Conservation (phyloP, 805 yeast genomes). For the Monosporozyma unispora region DNA sequence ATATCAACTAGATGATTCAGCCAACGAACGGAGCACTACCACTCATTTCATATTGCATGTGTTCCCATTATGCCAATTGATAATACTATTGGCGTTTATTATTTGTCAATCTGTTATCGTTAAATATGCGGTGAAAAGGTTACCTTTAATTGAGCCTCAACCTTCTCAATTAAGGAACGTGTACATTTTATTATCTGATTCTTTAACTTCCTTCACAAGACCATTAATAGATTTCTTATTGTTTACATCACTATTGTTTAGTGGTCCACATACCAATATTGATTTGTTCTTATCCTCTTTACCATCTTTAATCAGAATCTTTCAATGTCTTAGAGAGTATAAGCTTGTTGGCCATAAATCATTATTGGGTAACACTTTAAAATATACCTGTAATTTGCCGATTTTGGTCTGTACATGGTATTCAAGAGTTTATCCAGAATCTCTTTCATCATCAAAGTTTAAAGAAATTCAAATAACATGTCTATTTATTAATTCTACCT, state of each 20-base stretch:
- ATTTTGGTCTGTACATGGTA: slow-evolving; percentile 35
- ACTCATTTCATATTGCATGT: not conserved
- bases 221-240: slow-evolving; percentile 65
- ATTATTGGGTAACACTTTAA: slow-evolving; percentile 63
- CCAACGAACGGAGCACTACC: not conserved
- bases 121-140: slow-evolving; percentile 31
- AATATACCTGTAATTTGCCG: slow-evolving; percentile 62
- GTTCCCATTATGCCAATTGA: slow-evolving; percentile 19
- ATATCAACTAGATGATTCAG: not conserved
- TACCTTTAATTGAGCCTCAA: slow-evolving; percentile 31
- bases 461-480: slow-evolving; percentile 25
- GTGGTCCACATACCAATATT: slow-evolving; percentile 12
- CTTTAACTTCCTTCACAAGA: slow-evolving; percentile 71
- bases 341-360: slow-evolving; percentile 32
- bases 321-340: slow-evolving; percentile 75
- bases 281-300: slow-evolving; percentile 31
- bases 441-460: slow-evolving; percentile 5
- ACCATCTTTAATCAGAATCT: slow-evolving; percentile 70
- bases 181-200: slow-evolving; percentile 78
- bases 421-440: slow-evolving; percentile 7
- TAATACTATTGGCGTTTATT: slow-evolving; percentile 11
- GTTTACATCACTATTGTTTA: slow-evolving; percentile 38
- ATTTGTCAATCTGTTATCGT: slow-evolving; percentile 32
- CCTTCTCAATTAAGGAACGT: slow-evolving; percentile 31
- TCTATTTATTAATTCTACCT: slow-evolving; percentile 59